A percentile compares a stretch with the other conserved stretches of the same genome.
phyloP scores from a whole-genome alignment of 1,139 yeast genomes.

The Taphrina sp. region DNA sequence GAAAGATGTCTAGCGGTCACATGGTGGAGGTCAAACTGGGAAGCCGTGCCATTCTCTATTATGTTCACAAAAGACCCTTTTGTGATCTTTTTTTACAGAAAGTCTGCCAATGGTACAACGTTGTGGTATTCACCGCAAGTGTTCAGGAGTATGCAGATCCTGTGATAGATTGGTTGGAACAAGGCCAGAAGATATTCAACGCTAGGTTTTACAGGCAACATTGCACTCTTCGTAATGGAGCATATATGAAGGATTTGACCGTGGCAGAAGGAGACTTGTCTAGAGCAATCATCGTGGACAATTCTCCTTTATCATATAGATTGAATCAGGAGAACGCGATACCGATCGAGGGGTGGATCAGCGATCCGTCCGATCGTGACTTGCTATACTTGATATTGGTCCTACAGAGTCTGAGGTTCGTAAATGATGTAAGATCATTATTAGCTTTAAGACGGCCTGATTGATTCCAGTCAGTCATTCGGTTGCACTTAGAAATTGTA shows the following conservation, averaged over 20 bases:
- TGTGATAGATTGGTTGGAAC: slow-evolving; percentile 82
- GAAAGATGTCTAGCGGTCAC: slow-evolving; percentile 57
- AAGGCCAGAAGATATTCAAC: slow-evolving; percentile 53
- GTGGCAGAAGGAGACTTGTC: slow-evolving; percentile 58
- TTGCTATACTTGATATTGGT: slow-evolving; percentile 76
- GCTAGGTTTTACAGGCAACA: slow-evolving; percentile 74
- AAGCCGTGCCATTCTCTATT: slow-evolving; percentile 69
- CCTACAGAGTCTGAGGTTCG: slow-evolving; percentile 70
- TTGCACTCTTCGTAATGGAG: slow-evolving; percentile 73
- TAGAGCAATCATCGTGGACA: slow-evolving; percentile 78
- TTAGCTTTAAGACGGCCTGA: slow-evolving; percentile 42
- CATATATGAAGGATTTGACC: slow-evolving; percentile 82
- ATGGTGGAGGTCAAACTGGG: slow-evolving; percentile 82
- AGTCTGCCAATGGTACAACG: slow-evolving; percentile 81
- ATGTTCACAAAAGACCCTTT: slow-evolving; percentile 86
- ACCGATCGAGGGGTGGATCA: slow-evolving; percentile 95
- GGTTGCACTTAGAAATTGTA: too few species aligned
- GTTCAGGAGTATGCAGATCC: slow-evolving; percentile 97
- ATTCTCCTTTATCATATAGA: slow-evolving; percentile 86
- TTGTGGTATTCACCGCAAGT: slow-evolving; percentile 89
- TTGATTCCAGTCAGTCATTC: too few species aligned
- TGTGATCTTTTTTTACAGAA: slow-evolving; percentile 79
- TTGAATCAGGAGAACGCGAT: slow-evolving; percentile 81
- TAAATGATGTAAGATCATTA: slow-evolving; percentile 82
- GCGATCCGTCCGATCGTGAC: slow-evolving; percentile 85